Evolutionary conservation across 2,329 filamentous ascomycete genomes (phyloP), one percentile per base, ranked within the genome.

Genomic region (Cladosporium oxysporum): DNA sequence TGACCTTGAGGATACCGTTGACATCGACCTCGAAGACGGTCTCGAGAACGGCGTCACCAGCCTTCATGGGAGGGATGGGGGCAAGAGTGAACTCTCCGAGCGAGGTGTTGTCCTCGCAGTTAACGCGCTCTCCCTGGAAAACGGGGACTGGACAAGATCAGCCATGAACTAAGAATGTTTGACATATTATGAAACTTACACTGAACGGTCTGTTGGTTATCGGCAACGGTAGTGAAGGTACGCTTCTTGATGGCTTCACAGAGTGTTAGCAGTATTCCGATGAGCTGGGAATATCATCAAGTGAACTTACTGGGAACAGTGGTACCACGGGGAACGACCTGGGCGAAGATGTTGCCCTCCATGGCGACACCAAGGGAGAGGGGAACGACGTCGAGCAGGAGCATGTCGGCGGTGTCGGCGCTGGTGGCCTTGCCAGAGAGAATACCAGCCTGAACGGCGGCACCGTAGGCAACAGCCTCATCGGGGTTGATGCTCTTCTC

Each of bases 401-500:
- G 90, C 72, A 99, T 90, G 80, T 98, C 95, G 69, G 91, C 87
- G 69, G 94, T 97, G 78, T 98, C 95, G 74, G 92, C 92, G 58
- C 93, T 96, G 72, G 92, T 95, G 75, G 95, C 95, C 90, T 97
- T 97, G 80, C 95, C 95, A 67, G 94, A 97, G 72, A 99, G 90
- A 80, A 99, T 97, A 89, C 93, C 95, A 73, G 95, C 95, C 86
- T 99, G 95, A 69, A 99, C 94, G 75, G 95, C 95, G 72, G 95
- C 95, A 89, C 95, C 95, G 84, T 97, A 97, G 76, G 95, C 95
- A 77, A 99, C 95, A 75, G 95, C 95, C 87, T 99, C 95, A 79
- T 99, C 95, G 76, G 95, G 95, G 89, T 99, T 99, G 86, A 98
- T 98, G 87, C 91, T 95, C 84, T 97, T 98, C 89, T 98, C 94